Evolutionary conservation across 495 filamentous ascomycete genomes (phyloP), one percentile per base, ranked within the genome.

Genomic region (Zalerion maritima): DNA sequence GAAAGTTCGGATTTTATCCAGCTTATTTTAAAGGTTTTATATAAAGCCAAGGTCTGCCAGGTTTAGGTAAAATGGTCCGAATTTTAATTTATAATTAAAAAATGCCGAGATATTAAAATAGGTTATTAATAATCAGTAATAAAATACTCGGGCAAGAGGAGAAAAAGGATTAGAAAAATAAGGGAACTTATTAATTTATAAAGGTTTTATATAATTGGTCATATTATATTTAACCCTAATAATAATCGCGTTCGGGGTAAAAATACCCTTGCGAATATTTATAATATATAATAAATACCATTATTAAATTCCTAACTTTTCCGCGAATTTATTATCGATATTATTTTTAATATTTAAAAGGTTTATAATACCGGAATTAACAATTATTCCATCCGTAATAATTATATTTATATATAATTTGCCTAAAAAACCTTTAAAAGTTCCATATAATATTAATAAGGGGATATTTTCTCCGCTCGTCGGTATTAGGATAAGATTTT

Each of bases 251-350:
- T 61, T 60, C 1, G 69, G 70, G 13, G 44, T 44, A 57, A 65
- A 72, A 43, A 59, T 43, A 21, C 82, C 80, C 37, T 68, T 48
- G 38, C 82, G 87, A 41, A 73, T 67, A 31, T 71, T 62, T 51
- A 83, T 67, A 28, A 82, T 43, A 41, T 87, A 76, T 13, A 74
- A 42, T 22, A 70, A 73, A 51, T 87, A 87, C 54, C 76, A 91
- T 38, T 81, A 62, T 11, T 69, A 58, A 28, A 81, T 61, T 9
- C 68, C 68, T 3, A 73, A 57, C 2, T 59, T 37, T 4, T 51
- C 39, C 1, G 60, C 56, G 9, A 71, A 27, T 21, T 55, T 41
- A 35, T 65, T 60, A 26, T 60, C 52, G 22, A 57, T 40, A 32
- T 64, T 52, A 24, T 62, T 47, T 3, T 35, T 30, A 14, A 54